phyloP scores from a whole-genome alignment of 345 rosid genomes.

The Leavenworthia alabamica region DNA sequence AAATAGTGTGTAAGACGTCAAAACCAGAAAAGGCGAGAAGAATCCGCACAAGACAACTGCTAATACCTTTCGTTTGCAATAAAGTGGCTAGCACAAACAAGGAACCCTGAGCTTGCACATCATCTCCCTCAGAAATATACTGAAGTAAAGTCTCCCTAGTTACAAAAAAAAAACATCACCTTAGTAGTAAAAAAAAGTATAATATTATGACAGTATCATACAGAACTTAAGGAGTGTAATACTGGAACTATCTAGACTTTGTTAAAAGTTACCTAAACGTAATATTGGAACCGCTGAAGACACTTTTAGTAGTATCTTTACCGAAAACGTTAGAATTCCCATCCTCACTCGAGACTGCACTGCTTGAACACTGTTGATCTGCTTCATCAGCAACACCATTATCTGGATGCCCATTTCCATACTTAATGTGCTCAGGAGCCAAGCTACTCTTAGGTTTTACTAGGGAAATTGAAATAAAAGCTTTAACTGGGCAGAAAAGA shows the following conservation, averaged over 20 bases:
- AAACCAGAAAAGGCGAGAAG: slow-evolving; percentile 13
- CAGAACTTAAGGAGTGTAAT: background rate
- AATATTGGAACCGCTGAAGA: slow-evolving; percentile 29
- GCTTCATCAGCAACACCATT: slow-evolving; percentile 26
- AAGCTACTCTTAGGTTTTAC: slow-evolving; percentile 52
- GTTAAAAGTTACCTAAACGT: slow-evolving; percentile 53
- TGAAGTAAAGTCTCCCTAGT: slow-evolving; percentile 73
- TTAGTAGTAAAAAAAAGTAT: background rate
- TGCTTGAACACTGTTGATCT: slow-evolving; percentile 36
- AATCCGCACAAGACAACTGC: slow-evolving; percentile 12
- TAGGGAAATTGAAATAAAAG: slow-evolving; percentile 42
- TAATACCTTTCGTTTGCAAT: slow-evolving; percentile 91
- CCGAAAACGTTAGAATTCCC: slow-evolving; percentile 37
- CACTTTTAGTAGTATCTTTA: slow-evolving; percentile 31
- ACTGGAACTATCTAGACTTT: slow-evolving; percentile 7
- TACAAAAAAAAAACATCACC: background rate
- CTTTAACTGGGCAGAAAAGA: slow-evolving; percentile 64
- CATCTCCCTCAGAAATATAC: slow-evolving; percentile 60
- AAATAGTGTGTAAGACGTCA: background rate
- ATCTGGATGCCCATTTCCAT: slow-evolving; percentile 38
- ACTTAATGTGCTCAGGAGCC: slow-evolving; percentile 30
- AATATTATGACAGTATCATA: background rate
- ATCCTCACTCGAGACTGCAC: slow-evolving; percentile 30
- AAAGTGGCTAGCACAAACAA: slow-evolving; percentile 79
- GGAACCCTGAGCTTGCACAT: slow-evolving; percentile 73